A percentile compares a stretch with the other conserved stretches of the same genome.
Evolutionary conservation across 106 monocot species (phyloP).

Genomic region (Chionographis japonica): DNA sequence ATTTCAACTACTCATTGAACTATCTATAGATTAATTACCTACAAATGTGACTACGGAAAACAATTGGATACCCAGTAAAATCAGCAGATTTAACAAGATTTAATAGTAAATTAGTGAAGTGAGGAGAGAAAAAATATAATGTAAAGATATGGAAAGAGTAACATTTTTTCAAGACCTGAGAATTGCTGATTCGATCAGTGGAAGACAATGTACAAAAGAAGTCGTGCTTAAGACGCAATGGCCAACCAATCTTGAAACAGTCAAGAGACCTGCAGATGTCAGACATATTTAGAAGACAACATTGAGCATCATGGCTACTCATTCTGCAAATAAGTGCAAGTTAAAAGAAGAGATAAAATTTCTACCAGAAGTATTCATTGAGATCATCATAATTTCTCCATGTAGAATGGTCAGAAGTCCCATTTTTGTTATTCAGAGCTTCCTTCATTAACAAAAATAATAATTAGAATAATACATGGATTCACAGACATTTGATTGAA

Average conservation of each 20-base stretch:
- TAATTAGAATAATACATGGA: constrained; percentile 1
- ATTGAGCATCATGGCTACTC: background rate
- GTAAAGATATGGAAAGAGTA: background rate
- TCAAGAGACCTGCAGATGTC: constrained; percentile 51
- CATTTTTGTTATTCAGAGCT: constrained; percentile 63
- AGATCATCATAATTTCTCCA: constrained; percentile 89
- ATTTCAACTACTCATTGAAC: too few species aligned
- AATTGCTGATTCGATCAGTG: constrained; percentile 11
- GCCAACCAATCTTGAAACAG: constrained; percentile 89
- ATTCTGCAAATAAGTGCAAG: background rate
- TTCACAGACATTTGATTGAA: background rate
- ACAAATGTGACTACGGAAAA: too few species aligned
- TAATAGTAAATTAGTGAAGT: too few species aligned
- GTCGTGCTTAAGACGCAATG: constrained; percentile 50
- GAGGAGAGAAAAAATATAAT: background rate
- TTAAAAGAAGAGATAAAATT: background rate
- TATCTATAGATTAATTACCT: too few species aligned
- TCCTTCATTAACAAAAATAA: constrained; percentile 41
- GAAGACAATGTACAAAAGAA: constrained; percentile 50
- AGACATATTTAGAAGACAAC: background rate
- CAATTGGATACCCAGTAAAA: too few species aligned
- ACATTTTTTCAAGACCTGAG: constrained; percentile 29
- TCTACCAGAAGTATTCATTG: constrained; percentile 77
- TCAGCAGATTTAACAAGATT: too few species aligned
- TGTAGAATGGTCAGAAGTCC: constrained; percentile 58